These are phyloP conservation scores for Angomonas deanei DNA, from an alignment of 208 protist genomes.

Conservation along the genomic window DNA sequence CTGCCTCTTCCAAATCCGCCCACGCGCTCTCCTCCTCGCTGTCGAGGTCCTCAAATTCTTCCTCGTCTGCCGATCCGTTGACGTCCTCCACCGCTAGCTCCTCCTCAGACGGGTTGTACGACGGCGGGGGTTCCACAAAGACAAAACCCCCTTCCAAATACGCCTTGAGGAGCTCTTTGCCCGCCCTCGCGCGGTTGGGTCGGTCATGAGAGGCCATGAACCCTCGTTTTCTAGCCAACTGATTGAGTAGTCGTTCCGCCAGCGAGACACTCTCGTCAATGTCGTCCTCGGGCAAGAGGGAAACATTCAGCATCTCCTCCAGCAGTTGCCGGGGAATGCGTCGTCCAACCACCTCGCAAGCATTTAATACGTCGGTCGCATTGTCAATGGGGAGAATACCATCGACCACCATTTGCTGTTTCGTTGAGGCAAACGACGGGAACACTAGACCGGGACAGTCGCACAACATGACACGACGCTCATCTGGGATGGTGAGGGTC, in stretches of 20 bases:
- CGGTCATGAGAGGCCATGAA: conserved; percentile 95
- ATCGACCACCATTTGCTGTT: conserved; percentile 95
- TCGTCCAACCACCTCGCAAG: conserved; percentile 56
- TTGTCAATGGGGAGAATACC: conserved; percentile 95
- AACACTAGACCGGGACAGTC: conserved; percentile 99
- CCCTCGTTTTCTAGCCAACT: conserved; percentile 72
- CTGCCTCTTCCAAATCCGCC: conserved; percentile 54
- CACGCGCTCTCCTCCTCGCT: conserved; percentile 67
- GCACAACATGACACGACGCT: conserved; percentile 90
- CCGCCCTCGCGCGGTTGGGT: conserved; percentile 89
- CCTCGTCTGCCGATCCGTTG: conserved; percentile 15
- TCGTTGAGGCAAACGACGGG: conserved; percentile 84
- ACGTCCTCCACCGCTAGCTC: conserved; percentile 21
- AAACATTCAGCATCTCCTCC: conserved; percentile 55
- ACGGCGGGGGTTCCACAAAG: conserved; percentile 81
- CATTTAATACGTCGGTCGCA: conserved; percentile 58
- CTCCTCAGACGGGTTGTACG: conserved; percentile 28
- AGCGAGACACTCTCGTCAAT: conserved; percentile 59
- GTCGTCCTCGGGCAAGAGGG: conserved; percentile 56
- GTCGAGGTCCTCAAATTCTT: conserved; percentile 35
- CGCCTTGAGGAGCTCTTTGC: conserved; percentile 94
- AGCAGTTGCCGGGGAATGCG: conserved; percentile 58
- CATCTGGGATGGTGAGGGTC: conserved; percentile 91
- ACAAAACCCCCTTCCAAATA: conserved; percentile 87
- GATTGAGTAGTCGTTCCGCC: conserved; percentile 75